Conservation (phyloP, 352 stramenopile genomes). For the Blastocystis sp. region DNA sequence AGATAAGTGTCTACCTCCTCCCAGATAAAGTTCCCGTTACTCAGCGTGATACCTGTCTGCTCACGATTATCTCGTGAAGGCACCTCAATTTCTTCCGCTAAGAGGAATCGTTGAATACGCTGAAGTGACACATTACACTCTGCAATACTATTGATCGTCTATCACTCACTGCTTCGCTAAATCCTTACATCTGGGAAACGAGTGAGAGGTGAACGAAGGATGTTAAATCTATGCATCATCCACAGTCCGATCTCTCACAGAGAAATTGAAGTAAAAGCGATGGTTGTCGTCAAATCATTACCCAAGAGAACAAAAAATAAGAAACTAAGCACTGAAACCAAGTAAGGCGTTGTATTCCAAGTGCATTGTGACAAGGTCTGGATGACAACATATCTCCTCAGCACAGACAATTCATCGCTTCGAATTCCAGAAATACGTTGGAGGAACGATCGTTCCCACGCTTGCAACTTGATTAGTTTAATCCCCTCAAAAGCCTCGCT, state of each 20-base stretch:
- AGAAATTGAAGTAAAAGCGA: conserved; percentile 84
- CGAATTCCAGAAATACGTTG: conserved; percentile 70
- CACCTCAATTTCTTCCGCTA: conserved; percentile 61
- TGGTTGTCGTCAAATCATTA: conserved; percentile 81
- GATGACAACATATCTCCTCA: conserved; percentile 71
- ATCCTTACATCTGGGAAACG: conserved; percentile 81
- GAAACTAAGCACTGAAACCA: conserved; percentile 85
- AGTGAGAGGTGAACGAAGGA: conserved; percentile 91
- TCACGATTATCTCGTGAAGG: background rate
- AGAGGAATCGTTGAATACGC: conserved; percentile 68
- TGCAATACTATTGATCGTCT: conserved; percentile 81
- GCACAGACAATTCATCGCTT: conserved; percentile 72
- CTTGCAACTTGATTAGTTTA: conserved; percentile 91
- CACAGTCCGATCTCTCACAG: conserved; percentile 65
- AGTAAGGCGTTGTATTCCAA: conserved; percentile 79
- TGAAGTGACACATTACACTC: conserved; percentile 74
- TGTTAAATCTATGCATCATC: conserved; percentile 75
- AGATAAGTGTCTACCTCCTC: background rate
- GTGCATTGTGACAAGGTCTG: conserved; percentile 66
- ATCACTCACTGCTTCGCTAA: background rate
- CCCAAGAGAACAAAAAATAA: conserved; percentile 71
- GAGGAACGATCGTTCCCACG: conserved; percentile 83
- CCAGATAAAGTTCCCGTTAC: background rate
- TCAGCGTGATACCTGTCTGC: background rate
- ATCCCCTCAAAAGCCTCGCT: conserved; percentile 85